A percentile compares a stretch with the other conserved stretches of the same genome.
phyloP scores from a whole-genome alignment of 2,329 filamentous ascomycete species.

The Ceratocystis variospora region DNA sequence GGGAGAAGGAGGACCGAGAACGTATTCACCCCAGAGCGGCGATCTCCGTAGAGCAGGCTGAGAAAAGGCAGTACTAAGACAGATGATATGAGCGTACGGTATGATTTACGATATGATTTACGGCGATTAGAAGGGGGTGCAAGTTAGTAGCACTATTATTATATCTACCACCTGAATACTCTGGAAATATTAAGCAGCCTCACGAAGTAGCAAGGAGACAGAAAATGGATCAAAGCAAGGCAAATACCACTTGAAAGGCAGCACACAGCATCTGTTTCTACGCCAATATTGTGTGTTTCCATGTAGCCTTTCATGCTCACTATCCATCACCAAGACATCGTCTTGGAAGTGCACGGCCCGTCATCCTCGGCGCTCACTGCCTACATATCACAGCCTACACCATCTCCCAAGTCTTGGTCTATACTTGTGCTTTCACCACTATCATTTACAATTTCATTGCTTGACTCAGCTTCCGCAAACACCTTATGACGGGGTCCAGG shows the following conservation, averaged over 20 bases:
- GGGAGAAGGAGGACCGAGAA: constrained; percentile 22
- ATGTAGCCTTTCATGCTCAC: too few species aligned
- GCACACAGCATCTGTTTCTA: not conserved
- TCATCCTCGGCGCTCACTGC: too few species aligned
- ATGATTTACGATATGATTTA: too few species aligned
- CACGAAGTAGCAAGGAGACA: not conserved
- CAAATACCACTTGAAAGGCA: not conserved
- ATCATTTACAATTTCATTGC: too few species aligned
- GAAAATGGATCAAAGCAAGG: not conserved
- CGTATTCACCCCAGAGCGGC: constrained; percentile 16
- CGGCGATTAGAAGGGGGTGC: not conserved
- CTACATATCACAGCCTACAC: too few species aligned
- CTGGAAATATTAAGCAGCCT: not conserved
- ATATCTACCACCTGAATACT: not conserved
- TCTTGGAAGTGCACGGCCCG: too few species aligned
- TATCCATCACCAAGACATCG: too few species aligned
- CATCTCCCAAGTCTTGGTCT: too few species aligned
- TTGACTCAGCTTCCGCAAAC: too few species aligned
- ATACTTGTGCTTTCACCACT: too few species aligned
- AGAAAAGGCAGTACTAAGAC: not conserved
- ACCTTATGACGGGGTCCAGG: too few species aligned
- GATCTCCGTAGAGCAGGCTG: constrained; percentile 6
- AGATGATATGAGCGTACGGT: not conserved
- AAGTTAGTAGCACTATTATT: not conserved
- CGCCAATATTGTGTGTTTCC: too few species aligned